Evolutionary conservation across 345 rosid species (phyloP), one percentile per base, ranked within the genome.

Genomic region (Viola odorata): DNA sequence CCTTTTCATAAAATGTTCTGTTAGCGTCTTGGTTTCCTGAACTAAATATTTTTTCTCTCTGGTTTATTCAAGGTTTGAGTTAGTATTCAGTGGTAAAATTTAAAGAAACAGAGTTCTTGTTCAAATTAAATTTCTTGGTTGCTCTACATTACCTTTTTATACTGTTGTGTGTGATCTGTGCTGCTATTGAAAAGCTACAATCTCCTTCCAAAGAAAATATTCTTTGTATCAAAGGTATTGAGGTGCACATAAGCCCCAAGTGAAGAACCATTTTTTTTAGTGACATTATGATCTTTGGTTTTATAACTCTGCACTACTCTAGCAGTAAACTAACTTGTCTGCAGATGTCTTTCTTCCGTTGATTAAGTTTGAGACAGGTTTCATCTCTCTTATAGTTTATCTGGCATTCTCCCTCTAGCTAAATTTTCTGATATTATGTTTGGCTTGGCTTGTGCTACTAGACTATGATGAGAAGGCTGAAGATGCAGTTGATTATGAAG

Each of bases 401-500:
- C 62, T 57, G 16, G 45, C 53, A 32, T 12, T 37, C 52, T 49
- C 4, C 60, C 8, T 45, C 23, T n/a, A n/a, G 58, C 50, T 56
- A 37, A 59, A 58, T 62, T 54, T 65, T 74, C 64, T 73, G 64
- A 66, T 80, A 53, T 11, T 63, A 45, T 44, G 7, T 68, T 68
- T 49, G 61, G 61, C 64, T 64, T 67, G 68, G 60, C 61, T 77
- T 66, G 55, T 66, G n/a, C 56, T 73, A 61, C 66, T 76, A 94
- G 99, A 88, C 86, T 90, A 88, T 78, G 79, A 82, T 73, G 85
- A 83, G 76, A 88, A 94, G 83, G 86, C 89, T 37, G 99, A 90
- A 81, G 85, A 88, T 86, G 97, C 97, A 15, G 81, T 90, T 74
- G 91, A 94, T 74, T 94, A 88, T 71, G 95, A 90, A 72, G 97